These are phyloP conservation scores for Bruguiera parviflora DNA, from an alignment of 345 rosid genomes.

Conservation along the genomic window DNA sequence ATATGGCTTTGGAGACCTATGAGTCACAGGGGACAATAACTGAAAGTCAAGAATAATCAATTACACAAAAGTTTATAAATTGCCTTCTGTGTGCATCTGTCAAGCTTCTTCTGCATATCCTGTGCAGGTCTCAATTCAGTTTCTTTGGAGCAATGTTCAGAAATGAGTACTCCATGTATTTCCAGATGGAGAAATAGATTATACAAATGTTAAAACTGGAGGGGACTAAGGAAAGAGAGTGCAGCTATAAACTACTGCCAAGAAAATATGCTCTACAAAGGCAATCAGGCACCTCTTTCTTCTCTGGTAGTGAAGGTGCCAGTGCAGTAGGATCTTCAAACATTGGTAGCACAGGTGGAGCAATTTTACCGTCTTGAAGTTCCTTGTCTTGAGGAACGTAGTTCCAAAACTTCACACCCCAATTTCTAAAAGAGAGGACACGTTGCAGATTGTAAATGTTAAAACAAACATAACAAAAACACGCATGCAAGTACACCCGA, in stretches of 20 bases:
- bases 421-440: constrained; percentile 38
- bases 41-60: constrained; percentile 12
- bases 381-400: constrained; percentile 93
- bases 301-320: constrained; percentile 54
- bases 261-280: constrained; percentile 7
- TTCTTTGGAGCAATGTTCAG: constrained; percentile 96
- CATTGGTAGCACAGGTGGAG: constrained; percentile 84
- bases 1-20: no score
- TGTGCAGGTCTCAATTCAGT: constrained; percentile 95
- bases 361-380: constrained; percentile 83
- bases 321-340: constrained; percentile 77
- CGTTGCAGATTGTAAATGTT: neutral
- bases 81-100: constrained; percentile 80
- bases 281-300: constrained; percentile 49
- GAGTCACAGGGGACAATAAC: neutral
- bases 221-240: neutral
- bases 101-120: constrained; percentile 97
- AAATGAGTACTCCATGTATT: constrained; percentile 66
- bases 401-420: constrained; percentile 78
- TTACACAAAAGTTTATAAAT: constrained; percentile 72
- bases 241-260: neutral
- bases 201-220: neutral
- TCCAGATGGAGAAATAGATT: neutral
- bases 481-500: neutral
- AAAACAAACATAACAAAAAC: neutral